Base-by-base conservation (phyloP, 768 basidiomycete genomes). In the Lepiota subincarnata region DNA sequence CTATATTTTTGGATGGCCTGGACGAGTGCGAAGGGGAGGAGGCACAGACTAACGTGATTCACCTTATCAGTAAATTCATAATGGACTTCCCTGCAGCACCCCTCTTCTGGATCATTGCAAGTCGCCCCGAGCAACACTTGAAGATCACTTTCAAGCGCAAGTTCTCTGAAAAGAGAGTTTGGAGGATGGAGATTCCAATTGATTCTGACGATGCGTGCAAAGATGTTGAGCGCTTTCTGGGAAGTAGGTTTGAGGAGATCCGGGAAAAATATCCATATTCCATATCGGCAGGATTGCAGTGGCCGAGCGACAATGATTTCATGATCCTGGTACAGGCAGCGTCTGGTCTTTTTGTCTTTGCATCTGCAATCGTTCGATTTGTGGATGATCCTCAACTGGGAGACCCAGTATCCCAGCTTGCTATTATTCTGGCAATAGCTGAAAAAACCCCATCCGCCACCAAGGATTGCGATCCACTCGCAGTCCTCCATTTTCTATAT, bases 21-120 rank as follows among this genome's bases (percentile, higher is more conserved):
- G 44, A 45, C n/a, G 44, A 45, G 28, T 45, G 44, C 1, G 14
- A 45, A 2, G 44, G 44, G 13, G 44, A 45, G 41, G 35, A 57
- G 6, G 44, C 44, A n/a, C 44, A 45, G 6, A 28, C 13, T 7
- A 24, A 45, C 14, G 31, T 45, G 14, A 28, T 45, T 20, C 44
- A 45, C 8, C 44, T 45, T 28, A 16, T 45, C 16, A 45, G 24
- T 36, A 2, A 38, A 35, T 49, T 49, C 16, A 22, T 26, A 11
- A 26, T 7, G 4, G 36, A 26, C 22, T 49, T 38, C 24, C 48
- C 48, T 11, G 7, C 18, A 7, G 48, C 48, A 6, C 48, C 48
- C 16, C 16, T 49, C 4, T 10, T 38, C 8, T 49, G 48, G 48
- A 19, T 49, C 48, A 49, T 49, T 13, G 48, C 48, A 3, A 49